These are phyloP conservation scores for Zangia roseola DNA, from an alignment of 768 basidiomycete species.

Conservation along the genomic window DNA sequence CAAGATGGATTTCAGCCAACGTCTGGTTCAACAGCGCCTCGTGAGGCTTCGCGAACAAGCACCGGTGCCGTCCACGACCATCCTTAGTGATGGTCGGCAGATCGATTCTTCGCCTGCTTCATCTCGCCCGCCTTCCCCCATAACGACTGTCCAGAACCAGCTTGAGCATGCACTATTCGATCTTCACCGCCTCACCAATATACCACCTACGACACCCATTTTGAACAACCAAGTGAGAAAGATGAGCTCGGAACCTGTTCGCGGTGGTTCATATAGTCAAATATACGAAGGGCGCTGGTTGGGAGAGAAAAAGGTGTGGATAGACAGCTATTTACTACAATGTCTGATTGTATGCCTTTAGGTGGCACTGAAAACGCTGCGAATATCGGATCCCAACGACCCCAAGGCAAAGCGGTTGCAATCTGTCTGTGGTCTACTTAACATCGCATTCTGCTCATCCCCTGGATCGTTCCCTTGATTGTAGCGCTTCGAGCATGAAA, in stretches of 20 bases:
- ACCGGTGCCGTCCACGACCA: slow-evolving; percentile 1
- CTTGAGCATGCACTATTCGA: slow-evolving; percentile 45
- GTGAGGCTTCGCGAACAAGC: slow-evolving; percentile 7
- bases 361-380: slow-evolving; percentile 59
- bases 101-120: slow-evolving; percentile 22
- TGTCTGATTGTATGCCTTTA: slow-evolving; percentile 17
- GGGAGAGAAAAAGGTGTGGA: slow-evolving; percentile 46
- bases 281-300: slow-evolving; percentile 57
- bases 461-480: not conserved
- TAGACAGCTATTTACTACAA: not conserved
- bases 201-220: slow-evolving; percentile 52
- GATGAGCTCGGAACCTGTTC: slow-evolving; percentile 35
- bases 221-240: slow-evolving; percentile 52
- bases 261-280: slow-evolving; percentile 54
- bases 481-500: slow-evolving; percentile 58
- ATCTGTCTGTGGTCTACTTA: slow-evolving; percentile 11
- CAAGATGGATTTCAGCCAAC: not conserved
- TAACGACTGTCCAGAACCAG: slow-evolving; percentile 33
- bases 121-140: slow-evolving; percentile 24
- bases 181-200: slow-evolving; percentile 50
- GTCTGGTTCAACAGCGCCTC: slow-evolving; percentile 21
- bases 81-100: slow-evolving; percentile 20
- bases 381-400: slow-evolving; percentile 45
- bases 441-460: not conserved
- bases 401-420: slow-evolving; percentile 42